These are phyloP conservation scores for Cercospora sp. DNA, from an alignment of 2,329 filamentous ascomycete genomes.

Conservation along the genomic window DNA sequence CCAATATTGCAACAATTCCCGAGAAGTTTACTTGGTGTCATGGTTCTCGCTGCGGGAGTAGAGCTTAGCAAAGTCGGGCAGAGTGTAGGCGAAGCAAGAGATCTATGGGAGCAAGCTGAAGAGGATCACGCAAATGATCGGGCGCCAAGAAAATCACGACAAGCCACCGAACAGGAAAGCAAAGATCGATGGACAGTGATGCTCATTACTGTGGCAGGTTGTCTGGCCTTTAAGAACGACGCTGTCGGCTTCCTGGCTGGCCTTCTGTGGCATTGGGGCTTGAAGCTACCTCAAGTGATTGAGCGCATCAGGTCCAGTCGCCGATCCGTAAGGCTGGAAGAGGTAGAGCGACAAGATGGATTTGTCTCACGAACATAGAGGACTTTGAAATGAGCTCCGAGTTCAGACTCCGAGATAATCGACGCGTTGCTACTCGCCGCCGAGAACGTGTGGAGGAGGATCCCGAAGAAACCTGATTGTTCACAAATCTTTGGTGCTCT, in stretches of 20 bases:
- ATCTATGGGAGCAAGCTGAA: slow-evolving; percentile 50
- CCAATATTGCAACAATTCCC: slow-evolving; percentile 72
- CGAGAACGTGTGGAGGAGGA: not conserved
- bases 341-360: slow-evolving; percentile 19
- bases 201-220: slow-evolving; percentile 79
- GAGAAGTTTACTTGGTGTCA: slow-evolving; percentile 73
- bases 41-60: slow-evolving; percentile 85
- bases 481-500: not conserved
- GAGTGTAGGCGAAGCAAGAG: slow-evolving; percentile 72
- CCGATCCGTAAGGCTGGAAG: slow-evolving; percentile 24
- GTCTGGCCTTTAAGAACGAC: slow-evolving; percentile 87
- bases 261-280: slow-evolving; percentile 73
- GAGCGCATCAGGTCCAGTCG: slow-evolving; percentile 20
- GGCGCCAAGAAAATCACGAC: slow-evolving; percentile 48
- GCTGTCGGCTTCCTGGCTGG: slow-evolving; percentile 83
- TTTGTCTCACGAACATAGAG: slow-evolving; percentile 10
- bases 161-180: slow-evolving; percentile 66
- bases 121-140: slow-evolving; percentile 34
- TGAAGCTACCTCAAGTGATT: slow-evolving; percentile 40
- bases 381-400: not conserved
- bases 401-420: not conserved
- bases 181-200: slow-evolving; percentile 82
- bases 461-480: not conserved
- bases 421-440: not conserved
- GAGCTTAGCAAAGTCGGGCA: slow-evolving; percentile 85